Evolutionary conservation across 2,329 filamentous ascomycete species (phyloP).

Genomic region (Aquanectria penicillioides): DNA sequence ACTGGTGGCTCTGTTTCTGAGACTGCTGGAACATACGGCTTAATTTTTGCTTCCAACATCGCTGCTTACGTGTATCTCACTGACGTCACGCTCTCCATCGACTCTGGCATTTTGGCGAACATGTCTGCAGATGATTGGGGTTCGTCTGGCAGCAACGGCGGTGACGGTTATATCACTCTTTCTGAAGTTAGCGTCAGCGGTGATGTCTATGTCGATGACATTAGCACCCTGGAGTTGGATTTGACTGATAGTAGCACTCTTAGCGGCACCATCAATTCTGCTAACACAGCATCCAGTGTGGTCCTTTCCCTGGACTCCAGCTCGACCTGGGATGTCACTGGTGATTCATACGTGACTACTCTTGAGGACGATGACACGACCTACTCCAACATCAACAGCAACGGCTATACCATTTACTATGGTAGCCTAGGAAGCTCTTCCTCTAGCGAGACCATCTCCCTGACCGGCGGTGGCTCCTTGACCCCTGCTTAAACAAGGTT

Average conservation of each 20-base stretch:
- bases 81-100: conserved; percentile 2
- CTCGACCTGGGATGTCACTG: conserved; percentile 9
- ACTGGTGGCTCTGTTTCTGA: conserved; percentile 13
- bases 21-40: conserved; percentile 1
- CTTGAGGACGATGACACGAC: conserved; percentile 6
- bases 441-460: conserved; percentile 5
- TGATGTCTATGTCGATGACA: conserved; percentile 9
- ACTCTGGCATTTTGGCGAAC: conserved; percentile 14
- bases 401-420: conserved; percentile 11
- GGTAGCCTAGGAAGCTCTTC: conserved; percentile 1
- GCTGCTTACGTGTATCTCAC: conserved; percentile 12
- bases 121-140: conserved; percentile 17
- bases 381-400: conserved; percentile 17
- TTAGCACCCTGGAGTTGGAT: conserved; percentile 7
- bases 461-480: conserved; percentile 10
- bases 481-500: conserved; percentile 3
- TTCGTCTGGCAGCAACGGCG: conserved; percentile 14
- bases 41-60: conserved; percentile 11
- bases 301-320: conserved; percentile 1
- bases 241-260: conserved; percentile 9
- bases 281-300: conserved; percentile 1
- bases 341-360: conserved; percentile 6
- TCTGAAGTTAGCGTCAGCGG: conserved; percentile 4
- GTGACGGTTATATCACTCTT: not conserved
- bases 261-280: not conserved